Evolutionary conservation across 331 rosid species (phyloP).

Genomic region (Phaseolus coccineus): DNA sequence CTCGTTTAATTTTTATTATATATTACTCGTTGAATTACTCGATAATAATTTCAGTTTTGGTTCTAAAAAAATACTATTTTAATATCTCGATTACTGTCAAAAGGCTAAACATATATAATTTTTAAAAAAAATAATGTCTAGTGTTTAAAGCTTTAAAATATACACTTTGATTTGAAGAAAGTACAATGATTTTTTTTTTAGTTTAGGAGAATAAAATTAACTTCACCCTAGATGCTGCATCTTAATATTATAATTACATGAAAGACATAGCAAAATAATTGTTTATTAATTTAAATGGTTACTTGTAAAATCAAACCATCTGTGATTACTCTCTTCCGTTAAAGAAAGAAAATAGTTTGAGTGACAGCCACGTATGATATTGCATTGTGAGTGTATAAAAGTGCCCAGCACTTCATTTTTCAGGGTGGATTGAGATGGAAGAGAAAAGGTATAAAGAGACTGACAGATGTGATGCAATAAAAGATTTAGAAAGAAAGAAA

Average conservation of each 20-base stretch:
- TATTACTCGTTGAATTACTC: no score
- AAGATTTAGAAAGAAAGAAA: neutral
- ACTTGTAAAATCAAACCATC: neutral
- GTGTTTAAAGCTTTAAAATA: no score
- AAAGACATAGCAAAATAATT: neutral
- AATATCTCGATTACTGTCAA: no score
- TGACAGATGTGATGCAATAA: neutral
- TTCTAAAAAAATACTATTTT: no score
- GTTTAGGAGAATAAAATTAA: no score
- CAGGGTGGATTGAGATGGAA: neutral
- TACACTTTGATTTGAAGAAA: no score
- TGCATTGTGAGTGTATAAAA: neutral
- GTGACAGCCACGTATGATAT: constrained; percentile 15
- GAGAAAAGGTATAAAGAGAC: neutral
- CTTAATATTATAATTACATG: neutral
- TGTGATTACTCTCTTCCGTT: neutral
- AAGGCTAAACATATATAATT: no score
- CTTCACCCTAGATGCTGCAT: no score
- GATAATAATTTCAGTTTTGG: no score
- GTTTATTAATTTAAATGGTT: neutral
- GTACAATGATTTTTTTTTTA: no score
- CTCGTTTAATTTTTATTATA: no score
- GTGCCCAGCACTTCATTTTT: neutral
- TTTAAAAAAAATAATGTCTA: no score
- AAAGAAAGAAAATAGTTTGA: constrained; percentile 8